phyloP scores from a whole-genome alignment of 306 rosid species.

The Vachellia collinsii region DNA sequence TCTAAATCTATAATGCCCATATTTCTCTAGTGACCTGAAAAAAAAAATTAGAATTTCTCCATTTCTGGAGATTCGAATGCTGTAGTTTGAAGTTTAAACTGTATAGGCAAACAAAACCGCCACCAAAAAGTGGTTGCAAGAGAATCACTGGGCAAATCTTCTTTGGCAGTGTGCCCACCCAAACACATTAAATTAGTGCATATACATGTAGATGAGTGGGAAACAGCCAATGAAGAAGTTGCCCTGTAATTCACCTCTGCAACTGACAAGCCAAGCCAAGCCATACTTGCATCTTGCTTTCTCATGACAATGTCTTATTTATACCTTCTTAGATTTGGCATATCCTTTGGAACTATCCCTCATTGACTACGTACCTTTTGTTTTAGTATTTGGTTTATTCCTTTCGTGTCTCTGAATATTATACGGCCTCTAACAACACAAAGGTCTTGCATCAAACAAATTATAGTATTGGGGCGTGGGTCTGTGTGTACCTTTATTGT shows the following conservation, averaged over 20 bases:
- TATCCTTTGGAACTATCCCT: slow-evolving; percentile 59
- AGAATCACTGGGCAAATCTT: slow-evolving; percentile 75
- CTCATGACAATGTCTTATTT: slow-evolving; percentile 20
- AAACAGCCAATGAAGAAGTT: slow-evolving; percentile 63
- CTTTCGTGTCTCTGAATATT: not conserved
- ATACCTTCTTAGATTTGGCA: slow-evolving; percentile 43
- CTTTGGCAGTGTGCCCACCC: slow-evolving; percentile 59
- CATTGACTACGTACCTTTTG: not conserved
- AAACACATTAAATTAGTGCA: not conserved
- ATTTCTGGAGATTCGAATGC: too few species aligned
- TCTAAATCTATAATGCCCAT: not conserved
- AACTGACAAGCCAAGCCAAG: slow-evolving; percentile 17
- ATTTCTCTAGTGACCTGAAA: too few species aligned
- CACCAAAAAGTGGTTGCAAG: slow-evolving; percentile 20
- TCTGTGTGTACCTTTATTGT: too few species aligned
- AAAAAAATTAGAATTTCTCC: too few species aligned
- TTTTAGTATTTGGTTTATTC: not conserved
- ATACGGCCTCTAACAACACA: not conserved
- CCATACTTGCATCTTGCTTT: not conserved
- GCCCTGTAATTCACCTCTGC: slow-evolving; percentile 65
- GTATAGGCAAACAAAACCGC: not conserved
- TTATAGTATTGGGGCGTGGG: too few species aligned
- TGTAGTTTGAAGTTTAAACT: too few species aligned
- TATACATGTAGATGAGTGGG: slow-evolving; percentile 23
- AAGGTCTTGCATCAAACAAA: not conserved